A percentile compares a stretch with the other conserved stretches of the same genome.
Conservation (phyloP, 129 eudicot species). For the Helichrysum umbraculigerum region DNA sequence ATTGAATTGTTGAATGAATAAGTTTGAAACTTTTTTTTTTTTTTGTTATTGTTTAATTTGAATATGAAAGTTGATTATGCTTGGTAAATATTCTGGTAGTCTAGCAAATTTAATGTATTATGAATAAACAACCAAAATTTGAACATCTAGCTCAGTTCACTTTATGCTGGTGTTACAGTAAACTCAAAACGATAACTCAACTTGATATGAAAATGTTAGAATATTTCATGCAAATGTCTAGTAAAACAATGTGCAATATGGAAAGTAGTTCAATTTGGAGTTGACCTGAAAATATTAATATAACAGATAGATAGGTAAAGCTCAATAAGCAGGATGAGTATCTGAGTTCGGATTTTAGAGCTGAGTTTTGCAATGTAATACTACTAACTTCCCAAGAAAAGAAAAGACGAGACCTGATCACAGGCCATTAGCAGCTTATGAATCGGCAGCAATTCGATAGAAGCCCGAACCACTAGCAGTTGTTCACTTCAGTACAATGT, state of each 20-base stretch:
- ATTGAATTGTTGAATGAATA: constrained; percentile 14
- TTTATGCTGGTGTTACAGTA: too few relatives aligned
- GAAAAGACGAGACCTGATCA: too few relatives aligned
- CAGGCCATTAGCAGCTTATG: too few relatives aligned
- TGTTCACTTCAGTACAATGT: constrained; percentile 64
- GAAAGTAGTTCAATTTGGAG: background rate
- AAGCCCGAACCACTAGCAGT: constrained; percentile 8
- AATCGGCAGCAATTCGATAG: too few relatives aligned
- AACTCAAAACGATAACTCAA: too few relatives aligned
- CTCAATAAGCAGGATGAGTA: background rate
- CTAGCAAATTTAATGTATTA: background rate
- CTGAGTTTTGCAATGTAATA: too few relatives aligned
- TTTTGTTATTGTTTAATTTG: background rate
- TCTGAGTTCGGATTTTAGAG: background rate
- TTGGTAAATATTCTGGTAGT: background rate
- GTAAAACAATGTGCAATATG: too few relatives aligned
- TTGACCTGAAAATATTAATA: background rate
- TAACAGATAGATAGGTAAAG: background rate
- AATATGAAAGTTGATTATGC: background rate
- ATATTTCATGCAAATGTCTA: too few relatives aligned
- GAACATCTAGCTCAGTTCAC: too few relatives aligned
- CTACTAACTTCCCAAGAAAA: too few relatives aligned
- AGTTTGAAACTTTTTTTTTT: constrained; percentile 1
- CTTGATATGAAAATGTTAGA: too few relatives aligned
- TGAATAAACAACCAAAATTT: too few relatives aligned